Evolutionary conservation across 345 rosid genomes (phyloP).

Genomic region (Moricandia moricandioides): DNA sequence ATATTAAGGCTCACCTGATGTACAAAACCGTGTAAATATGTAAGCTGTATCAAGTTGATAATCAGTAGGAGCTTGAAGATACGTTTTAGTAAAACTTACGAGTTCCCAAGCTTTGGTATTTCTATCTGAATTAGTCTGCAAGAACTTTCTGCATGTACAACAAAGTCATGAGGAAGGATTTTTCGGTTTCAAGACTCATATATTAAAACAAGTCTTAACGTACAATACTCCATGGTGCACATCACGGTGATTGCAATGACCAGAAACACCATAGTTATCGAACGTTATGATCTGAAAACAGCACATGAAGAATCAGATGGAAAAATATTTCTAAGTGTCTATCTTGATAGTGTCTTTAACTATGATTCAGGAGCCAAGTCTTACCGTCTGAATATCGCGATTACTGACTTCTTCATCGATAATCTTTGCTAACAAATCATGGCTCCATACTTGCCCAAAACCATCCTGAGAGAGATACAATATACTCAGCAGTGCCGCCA

Average conservation of each 20-base stretch:
- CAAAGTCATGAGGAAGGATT: constrained; percentile 19
- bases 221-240: constrained; percentile 67
- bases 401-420: constrained; percentile 58
- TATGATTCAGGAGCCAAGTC: constrained; percentile 18
- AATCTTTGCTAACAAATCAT: constrained; percentile 49
- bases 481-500: neutral
- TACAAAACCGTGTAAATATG: neutral
- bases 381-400: constrained; percentile 54
- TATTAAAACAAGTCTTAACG: constrained; percentile 28
- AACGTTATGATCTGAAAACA: constrained; percentile 67
- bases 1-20: constrained; percentile 55
- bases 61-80: neutral
- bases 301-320: neutral
- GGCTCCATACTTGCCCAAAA: constrained; percentile 71
- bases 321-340: neutral
- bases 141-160: constrained; percentile 51
- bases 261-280: constrained; percentile 74
- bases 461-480: constrained; percentile 61
- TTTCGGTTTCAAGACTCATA: neutral
- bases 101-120: constrained; percentile 81
- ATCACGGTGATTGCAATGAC: constrained; percentile 82
- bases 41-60: constrained; percentile 16
- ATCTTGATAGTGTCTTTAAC: neutral
- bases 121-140: constrained; percentile 44
- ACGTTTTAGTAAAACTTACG: constrained; percentile 34